These are phyloP conservation scores for Meyerozyma sp. DNA, from an alignment of 1,139 yeast genomes.

Conservation along the genomic window DNA sequence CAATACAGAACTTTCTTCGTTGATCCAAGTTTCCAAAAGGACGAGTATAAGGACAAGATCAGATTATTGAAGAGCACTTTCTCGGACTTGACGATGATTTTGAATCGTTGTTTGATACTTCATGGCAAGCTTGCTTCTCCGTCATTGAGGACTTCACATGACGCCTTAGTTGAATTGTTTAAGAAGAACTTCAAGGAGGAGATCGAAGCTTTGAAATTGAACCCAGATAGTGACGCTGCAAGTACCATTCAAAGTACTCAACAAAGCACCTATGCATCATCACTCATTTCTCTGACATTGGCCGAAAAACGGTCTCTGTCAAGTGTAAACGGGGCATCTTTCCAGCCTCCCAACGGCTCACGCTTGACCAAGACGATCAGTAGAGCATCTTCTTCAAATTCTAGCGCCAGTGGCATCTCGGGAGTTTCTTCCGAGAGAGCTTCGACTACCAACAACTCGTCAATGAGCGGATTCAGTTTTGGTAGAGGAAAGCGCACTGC, in stretches of 20 bases:
- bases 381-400: slow-evolving; percentile 22
- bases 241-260: neutral
- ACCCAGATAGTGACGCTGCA: slow-evolving; percentile 1
- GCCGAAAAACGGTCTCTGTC: slow-evolving; percentile 17
- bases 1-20: slow-evolving; percentile 70
- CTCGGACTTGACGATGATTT: slow-evolving; percentile 61
- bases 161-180: slow-evolving; percentile 58
- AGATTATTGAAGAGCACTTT: slow-evolving; percentile 55
- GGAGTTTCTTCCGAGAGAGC: slow-evolving; percentile 20
- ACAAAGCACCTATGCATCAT: neutral
- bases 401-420: slow-evolving; percentile 24
- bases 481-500: slow-evolving; percentile 37
- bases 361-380: slow-evolving; percentile 28
- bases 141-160: slow-evolving; percentile 57
- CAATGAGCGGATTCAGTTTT: slow-evolving; percentile 8
- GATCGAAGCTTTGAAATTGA: slow-evolving; percentile 37
- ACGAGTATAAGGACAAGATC: slow-evolving; percentile 42
- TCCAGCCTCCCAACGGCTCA: slow-evolving; percentile 14
- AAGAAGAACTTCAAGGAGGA: slow-evolving; percentile 67
- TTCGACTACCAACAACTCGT: slow-evolving; percentile 6
- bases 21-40: slow-evolving; percentile 33
- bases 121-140: slow-evolving; percentile 66
- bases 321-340: slow-evolving; percentile 3
- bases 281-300: slow-evolving; percentile 3
- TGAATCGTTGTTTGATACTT: slow-evolving; percentile 61